phyloP scores from a whole-genome alignment of 768 basidiomycete genomes.

The Neoboletus subvelutipes region DNA sequence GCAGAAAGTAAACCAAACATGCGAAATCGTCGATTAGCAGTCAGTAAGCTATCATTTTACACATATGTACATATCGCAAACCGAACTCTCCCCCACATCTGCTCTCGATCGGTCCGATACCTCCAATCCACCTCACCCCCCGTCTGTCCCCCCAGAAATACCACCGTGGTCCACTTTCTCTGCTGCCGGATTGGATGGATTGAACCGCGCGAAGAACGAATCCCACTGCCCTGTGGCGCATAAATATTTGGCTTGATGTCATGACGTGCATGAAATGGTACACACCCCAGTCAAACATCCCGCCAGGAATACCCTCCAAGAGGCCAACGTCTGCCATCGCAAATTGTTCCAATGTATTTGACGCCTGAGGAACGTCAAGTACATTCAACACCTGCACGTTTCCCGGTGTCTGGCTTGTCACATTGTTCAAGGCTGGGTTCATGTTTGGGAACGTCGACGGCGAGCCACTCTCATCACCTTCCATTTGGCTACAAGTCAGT shows the following conservation, averaged over 20 bases:
- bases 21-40: constrained; percentile 11
- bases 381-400: constrained; percentile 79
- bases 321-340: constrained; percentile 67
- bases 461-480: constrained; percentile 27
- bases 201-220: constrained; percentile 70
- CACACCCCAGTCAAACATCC: constrained; percentile 88
- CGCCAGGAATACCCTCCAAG: constrained; percentile 76
- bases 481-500: constrained; percentile 33
- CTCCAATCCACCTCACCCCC: background rate
- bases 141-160: background rate
- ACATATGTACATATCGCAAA: constrained; percentile 20
- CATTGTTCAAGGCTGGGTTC: constrained; percentile 72
- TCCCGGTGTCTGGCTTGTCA: constrained; percentile 33
- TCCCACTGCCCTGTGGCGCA: constrained; percentile 71
- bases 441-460: constrained; percentile 48
- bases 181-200: constrained; percentile 8
- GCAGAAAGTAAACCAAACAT: background rate
- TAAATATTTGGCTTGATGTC: background rate
- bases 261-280: constrained; percentile 26
- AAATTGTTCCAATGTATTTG: constrained; percentile 57
- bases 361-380: constrained; percentile 59
- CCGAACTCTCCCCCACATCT: background rate
- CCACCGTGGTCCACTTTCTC: constrained; percentile 4
- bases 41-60: constrained; percentile 7
- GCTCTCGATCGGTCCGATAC: background rate